Conservation (phyloP, 179 eudicot genomes). For the Patellifolia procumbens region DNA sequence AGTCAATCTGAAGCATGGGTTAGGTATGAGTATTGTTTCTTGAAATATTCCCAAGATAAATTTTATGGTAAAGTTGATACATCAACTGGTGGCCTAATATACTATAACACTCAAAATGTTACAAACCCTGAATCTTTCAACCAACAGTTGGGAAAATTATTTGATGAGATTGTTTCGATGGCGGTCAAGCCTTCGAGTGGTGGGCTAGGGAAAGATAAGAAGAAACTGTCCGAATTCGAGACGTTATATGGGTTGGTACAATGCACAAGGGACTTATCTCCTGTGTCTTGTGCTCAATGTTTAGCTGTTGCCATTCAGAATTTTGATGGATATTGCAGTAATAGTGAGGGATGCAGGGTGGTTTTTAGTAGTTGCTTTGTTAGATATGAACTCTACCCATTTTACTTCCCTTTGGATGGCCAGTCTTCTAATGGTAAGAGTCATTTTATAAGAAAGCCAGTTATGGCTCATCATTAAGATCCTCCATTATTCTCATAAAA, state of each 20-base stretch:
- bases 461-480: constrained; percentile 15
- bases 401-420: constrained; percentile 60
- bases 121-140: constrained; percentile 54
- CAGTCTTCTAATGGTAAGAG: background rate
- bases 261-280: constrained; percentile 70
- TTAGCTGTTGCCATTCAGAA: constrained; percentile 57
- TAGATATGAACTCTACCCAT: constrained; percentile 76
- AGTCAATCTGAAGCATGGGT: constrained; percentile 58
- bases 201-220: constrained; percentile 59
- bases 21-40: constrained; percentile 81
- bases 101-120: constrained; percentile 47
- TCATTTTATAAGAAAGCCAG: background rate
- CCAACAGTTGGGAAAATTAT: constrained; percentile 46
- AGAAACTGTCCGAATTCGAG: constrained; percentile 39
- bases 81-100: constrained; percentile 35
- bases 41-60: constrained; percentile 52
- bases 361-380: constrained; percentile 69
- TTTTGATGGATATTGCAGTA: constrained; percentile 46
- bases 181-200: constrained; percentile 43
- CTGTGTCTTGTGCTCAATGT: constrained; percentile 58
- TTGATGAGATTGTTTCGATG: constrained; percentile 38
- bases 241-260: constrained; percentile 70
- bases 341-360: constrained; percentile 69
- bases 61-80: constrained; percentile 70
- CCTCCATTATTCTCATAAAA: background rate